Conservation (phyloP, 2,329 filamentous ascomycete species). For the Botrytis hyacinthi region DNA sequence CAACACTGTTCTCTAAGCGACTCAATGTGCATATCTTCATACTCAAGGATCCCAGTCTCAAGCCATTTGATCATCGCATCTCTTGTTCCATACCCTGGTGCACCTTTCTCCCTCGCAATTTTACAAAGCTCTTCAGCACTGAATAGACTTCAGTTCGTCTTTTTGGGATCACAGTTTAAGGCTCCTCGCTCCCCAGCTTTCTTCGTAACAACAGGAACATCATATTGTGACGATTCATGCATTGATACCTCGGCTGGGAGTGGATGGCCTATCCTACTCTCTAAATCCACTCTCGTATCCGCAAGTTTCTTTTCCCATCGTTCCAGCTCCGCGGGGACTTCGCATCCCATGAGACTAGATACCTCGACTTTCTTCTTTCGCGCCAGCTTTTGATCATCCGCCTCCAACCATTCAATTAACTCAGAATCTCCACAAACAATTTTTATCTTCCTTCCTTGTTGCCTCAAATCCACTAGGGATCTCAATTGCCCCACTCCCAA, state of each 20-base stretch:
- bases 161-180: background rate
- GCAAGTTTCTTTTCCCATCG: background rate
- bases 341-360: background rate
- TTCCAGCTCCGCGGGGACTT: background rate
- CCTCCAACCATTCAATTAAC: background rate
- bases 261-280: background rate
- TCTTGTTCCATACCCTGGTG: background rate
- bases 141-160: background rate
- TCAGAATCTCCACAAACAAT: background rate
- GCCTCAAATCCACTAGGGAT: background rate
- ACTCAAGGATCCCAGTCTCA: background rate
- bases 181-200: background rate
- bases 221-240: background rate
- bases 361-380: background rate
- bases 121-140: background rate
- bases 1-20: background rate
- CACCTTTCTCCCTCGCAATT: background rate
- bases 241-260: background rate
- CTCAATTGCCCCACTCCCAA: background rate
- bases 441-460: background rate
- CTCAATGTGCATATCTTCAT: background rate
- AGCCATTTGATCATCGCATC: slow-evolving; percentile 1
- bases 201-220: background rate
- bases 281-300: background rate
- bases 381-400: background rate